phyloP scores from a whole-genome alignment of 805 yeast genomes.

The Yueomyces sinensis region DNA sequence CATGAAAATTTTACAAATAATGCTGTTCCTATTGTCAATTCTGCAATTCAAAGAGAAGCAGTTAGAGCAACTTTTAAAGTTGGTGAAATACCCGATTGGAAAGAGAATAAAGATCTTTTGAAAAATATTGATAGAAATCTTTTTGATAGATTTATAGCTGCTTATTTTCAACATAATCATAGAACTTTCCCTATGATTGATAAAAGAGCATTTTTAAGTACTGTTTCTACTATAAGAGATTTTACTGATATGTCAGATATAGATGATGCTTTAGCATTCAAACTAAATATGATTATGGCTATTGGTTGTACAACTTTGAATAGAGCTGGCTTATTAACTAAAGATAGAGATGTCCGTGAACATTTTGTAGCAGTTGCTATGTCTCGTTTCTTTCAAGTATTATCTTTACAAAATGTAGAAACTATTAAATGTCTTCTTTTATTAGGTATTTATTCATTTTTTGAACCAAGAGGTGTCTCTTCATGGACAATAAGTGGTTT shows the following conservation, averaged over 20 bases:
- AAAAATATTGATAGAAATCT: constrained; percentile 22
- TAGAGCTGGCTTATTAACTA: constrained; percentile 26
- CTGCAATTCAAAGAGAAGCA: constrained; percentile 21
- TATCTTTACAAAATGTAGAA: constrained; percentile 28
- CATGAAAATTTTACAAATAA: constrained; percentile 1
- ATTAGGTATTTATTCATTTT: constrained; percentile 37
- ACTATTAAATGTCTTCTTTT: constrained; percentile 31
- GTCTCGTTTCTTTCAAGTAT: constrained; percentile 26
- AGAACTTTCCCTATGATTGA: constrained; percentile 32
- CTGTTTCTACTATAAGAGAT: constrained; percentile 20
- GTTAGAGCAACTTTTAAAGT: constrained; percentile 20
- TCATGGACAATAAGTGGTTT: constrained; percentile 42
- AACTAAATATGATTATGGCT: constrained; percentile 39
- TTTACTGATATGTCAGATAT: constrained; percentile 14
- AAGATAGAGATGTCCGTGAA: constrained; percentile 27
- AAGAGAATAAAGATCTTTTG: constrained; percentile 8
- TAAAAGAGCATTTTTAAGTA: constrained; percentile 25
- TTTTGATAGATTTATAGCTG: constrained; percentile 28
- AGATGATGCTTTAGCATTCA: constrained; percentile 26
- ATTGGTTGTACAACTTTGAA: constrained; percentile 41
- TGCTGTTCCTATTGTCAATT: constrained; percentile 19
- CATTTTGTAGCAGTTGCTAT: constrained; percentile 31
- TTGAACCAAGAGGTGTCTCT: constrained; percentile 35
- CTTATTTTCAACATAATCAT: constrained; percentile 33
- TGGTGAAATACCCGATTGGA: constrained; percentile 17